Evolutionary conservation across 257 asterid genomes (phyloP).

Genomic region (Solanum tarapatanum): DNA sequence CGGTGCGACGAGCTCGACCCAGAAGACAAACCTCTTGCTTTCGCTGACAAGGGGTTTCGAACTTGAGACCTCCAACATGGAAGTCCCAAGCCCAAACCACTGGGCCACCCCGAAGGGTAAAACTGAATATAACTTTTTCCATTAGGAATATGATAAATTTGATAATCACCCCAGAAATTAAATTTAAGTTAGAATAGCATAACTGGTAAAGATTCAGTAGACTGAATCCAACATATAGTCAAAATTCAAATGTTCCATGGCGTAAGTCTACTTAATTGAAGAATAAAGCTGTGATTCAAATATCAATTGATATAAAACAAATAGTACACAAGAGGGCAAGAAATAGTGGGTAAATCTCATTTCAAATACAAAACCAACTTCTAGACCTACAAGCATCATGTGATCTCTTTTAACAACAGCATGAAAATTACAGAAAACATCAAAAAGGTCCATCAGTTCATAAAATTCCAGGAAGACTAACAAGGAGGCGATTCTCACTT

Average conservation of each 20-base stretch:
- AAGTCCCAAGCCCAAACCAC: too few relatives aligned
- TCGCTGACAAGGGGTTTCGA: too few relatives aligned
- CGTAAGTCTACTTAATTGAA: background rate
- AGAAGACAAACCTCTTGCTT: too few relatives aligned
- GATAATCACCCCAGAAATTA: background rate
- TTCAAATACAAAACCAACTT: background rate
- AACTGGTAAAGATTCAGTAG: background rate
- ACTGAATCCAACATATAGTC: background rate
- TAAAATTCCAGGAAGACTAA: background rate
- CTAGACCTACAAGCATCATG: background rate
- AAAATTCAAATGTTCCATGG: background rate
- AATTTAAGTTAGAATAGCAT: background rate
- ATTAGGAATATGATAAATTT: background rate
- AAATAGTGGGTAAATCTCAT: background rate
- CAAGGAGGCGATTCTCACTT: constrained; percentile 17
- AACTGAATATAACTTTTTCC: background rate
- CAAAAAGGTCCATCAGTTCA: background rate
- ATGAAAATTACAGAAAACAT: background rate
- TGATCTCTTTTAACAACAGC: background rate
- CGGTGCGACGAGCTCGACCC: too few relatives aligned
- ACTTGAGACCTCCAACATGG: too few relatives aligned
- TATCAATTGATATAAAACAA: background rate
- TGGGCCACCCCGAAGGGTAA: too few relatives aligned
- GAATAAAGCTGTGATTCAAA: background rate
- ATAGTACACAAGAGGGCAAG: background rate